Base-by-base conservation (phyloP, 495 filamentous ascomycete species). In the Beverwykella pulmonaria region DNA sequence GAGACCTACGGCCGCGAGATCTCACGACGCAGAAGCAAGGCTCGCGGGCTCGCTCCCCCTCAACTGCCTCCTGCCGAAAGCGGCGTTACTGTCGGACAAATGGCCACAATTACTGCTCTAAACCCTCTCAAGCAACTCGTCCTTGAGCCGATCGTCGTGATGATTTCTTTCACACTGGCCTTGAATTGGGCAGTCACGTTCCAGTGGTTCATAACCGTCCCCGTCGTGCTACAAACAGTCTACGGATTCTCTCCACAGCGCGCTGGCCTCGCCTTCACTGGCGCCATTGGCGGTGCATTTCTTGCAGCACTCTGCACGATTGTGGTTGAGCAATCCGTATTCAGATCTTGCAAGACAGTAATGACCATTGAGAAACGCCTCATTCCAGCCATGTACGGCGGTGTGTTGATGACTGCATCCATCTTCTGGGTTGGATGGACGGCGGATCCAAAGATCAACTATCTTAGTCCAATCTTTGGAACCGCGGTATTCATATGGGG, bases 1-100 rank as follows among this genome's bases (percentile, higher is more conserved):
- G 79, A 81, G 63, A 80, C 77, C 2, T 81, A 77, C 61, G 74
- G 69, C n/a, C 69, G 78, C 26, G 74, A 77, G 55, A 80, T 81
- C 61, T 67, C 75, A 14, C 72, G 77, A 17, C 68, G 74, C 27
- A 65, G 74, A 50, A 77, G 78, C 36, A 61, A 63, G 41, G 20
- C 14, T 52, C 74, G 74, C 9, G 64, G 34, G 12, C 73, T 73
- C 39, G 25, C 53, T 32, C 53, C 62, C 55, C 68, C 58, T 6
- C 26, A 59, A 9, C 69, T 63, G 27, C 32, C 53, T 19, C 63
- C 61, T 25, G 57, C 73, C 17, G 69, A 65, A 23, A 69, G 75
- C 52, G 72, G 71, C 39, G 60, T 70, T n/a, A 74, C 69, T 1
- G 23, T 74, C 17, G 32, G 19, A 1, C 60, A 72, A 27, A 80